Evolutionary conservation across 768 basidiomycete species (phyloP).

Genomic region (Boletellus ananiceps): DNA sequence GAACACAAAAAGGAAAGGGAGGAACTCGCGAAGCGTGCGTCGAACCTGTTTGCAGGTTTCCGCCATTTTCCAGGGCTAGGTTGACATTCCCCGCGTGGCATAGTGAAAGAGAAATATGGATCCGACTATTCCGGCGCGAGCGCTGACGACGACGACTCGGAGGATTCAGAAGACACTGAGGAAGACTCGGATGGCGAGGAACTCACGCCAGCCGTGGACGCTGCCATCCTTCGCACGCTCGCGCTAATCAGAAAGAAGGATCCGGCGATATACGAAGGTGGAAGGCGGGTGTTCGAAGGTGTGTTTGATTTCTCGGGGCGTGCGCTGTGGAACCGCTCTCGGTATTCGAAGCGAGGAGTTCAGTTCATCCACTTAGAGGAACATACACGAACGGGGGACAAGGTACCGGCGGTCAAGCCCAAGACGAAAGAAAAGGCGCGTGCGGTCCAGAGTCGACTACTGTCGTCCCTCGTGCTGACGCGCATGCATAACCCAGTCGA

Average conservation of each 20-base stretch:
- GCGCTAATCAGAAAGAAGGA: constrained; percentile 79
- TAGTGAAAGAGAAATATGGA: constrained; percentile 87
- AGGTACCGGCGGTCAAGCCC: constrained; percentile 17
- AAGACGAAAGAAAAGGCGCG: constrained; percentile 51
- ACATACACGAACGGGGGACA: constrained; percentile 39
- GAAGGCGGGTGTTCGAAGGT: constrained; percentile 79
- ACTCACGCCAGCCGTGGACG: constrained; percentile 89
- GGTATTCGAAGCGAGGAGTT: background rate
- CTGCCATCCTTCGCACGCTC: constrained; percentile 87
- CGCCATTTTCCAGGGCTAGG: background rate
- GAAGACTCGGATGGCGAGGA: constrained; percentile 96
- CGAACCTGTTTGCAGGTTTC: background rate
- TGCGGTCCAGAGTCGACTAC: background rate
- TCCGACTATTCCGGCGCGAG: constrained; percentile 50
- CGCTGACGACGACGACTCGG: constrained; percentile 31
- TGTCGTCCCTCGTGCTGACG: constrained; percentile 2
- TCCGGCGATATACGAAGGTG: constrained; percentile 75
- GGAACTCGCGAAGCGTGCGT: constrained; percentile 73
- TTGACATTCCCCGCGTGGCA: background rate
- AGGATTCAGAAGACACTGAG: constrained; percentile 69
- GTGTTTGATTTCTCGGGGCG: background rate
- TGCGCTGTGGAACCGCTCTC: background rate
- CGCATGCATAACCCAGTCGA: constrained; percentile 40
- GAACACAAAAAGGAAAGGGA: constrained; percentile 81
- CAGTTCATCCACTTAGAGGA: constrained; percentile 51